These are phyloP conservation scores for Plasmodium cynomolgi DNA, from an alignment of 169 alveolate species.

Conservation along the genomic window DNA sequence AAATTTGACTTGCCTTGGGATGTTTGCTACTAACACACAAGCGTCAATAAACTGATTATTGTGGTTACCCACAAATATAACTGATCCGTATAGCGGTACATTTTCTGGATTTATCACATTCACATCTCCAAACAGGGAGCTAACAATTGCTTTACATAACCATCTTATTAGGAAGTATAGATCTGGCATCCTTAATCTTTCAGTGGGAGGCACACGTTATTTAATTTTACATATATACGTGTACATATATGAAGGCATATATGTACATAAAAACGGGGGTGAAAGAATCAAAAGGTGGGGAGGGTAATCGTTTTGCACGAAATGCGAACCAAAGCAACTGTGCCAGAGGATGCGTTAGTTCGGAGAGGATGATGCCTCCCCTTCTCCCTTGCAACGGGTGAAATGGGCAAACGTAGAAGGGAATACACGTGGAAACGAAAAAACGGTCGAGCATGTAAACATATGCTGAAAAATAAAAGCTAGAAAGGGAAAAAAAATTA, in stretches of 20 bases:
- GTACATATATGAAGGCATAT: background rate
- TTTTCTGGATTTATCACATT: constrained; percentile 90
- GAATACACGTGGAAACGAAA: background rate
- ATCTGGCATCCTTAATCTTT: constrained; percentile 61
- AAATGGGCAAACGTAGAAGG: background rate
- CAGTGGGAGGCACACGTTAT: background rate
- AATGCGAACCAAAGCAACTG: background rate
- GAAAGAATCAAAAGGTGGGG: background rate
- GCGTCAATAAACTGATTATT: constrained; percentile 94
- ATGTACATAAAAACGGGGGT: background rate
- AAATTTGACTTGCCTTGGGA: constrained; percentile 92
- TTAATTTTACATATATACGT: background rate
- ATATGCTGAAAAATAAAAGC: constrained; percentile 4
- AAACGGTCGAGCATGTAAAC: background rate
- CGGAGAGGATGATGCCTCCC: background rate
- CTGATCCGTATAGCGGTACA: constrained; percentile 92
- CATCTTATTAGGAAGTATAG: constrained; percentile 62
- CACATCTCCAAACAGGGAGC: constrained; percentile 78
- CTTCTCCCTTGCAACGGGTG: background rate
- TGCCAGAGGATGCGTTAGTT: background rate
- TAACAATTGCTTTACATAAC: constrained; percentile 66
- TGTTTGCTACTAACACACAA: constrained; percentile 88
- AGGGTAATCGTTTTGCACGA: background rate
- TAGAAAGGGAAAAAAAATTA: background rate
- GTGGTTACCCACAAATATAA: constrained; percentile 93